phyloP scores from a whole-genome alignment of 129 eudicot species.

The Escallonia rubra region DNA sequence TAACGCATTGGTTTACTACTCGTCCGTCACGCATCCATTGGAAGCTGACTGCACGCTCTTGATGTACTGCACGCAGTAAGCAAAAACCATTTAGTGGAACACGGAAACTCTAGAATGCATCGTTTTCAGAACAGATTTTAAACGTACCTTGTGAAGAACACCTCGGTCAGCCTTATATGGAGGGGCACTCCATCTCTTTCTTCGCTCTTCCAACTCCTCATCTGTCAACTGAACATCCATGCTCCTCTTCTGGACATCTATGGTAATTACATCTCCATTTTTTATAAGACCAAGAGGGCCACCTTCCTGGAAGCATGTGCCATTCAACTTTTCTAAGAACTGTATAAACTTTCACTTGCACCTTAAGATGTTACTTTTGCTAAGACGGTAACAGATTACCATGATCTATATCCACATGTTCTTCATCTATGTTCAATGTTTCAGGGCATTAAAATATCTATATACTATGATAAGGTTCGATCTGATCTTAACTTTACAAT shows the following conservation, averaged over 20 bases:
- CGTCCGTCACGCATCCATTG: slow-evolving; percentile 93
- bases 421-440: background rate
- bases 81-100: background rate
- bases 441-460: background rate
- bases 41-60: slow-evolving; percentile 93
- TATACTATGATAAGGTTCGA: no score
- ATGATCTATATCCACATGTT: no score
- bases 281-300: slow-evolving; percentile 86
- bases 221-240: slow-evolving; percentile 78
- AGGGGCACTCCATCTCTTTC: slow-evolving; percentile 76
- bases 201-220: slow-evolving; percentile 65
- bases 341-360: background rate
- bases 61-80: slow-evolving; percentile 58
- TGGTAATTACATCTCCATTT: slow-evolving; percentile 76
- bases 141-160: slow-evolving; percentile 81
- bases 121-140: background rate
- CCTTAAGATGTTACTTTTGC: background rate
- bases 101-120: background rate
- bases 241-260: slow-evolving; percentile 66
- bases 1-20: slow-evolving; percentile 22
- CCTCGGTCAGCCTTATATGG: slow-evolving; percentile 75
- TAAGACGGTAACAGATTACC: background rate
- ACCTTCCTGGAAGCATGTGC: slow-evolving; percentile 65
- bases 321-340: background rate
- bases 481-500: no score